Evolutionary conservation across 768 basidiomycete species (phyloP).

Genomic region (Boletus rubescentipes): DNA sequence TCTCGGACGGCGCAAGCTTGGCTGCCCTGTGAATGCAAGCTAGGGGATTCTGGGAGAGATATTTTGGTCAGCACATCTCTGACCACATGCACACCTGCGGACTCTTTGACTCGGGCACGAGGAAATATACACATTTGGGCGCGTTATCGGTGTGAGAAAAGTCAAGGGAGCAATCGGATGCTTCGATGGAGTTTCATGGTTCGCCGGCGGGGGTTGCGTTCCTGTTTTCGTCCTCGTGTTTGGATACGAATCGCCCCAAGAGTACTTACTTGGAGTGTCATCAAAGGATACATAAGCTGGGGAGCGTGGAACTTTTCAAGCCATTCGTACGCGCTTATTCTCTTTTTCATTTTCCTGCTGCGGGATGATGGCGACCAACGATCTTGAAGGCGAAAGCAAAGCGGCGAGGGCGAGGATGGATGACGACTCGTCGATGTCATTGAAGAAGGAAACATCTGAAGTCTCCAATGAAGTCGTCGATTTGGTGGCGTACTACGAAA

Average conservation of each 20-base stretch:
- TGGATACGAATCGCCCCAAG: too few relatives aligned
- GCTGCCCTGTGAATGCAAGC: too few relatives aligned
- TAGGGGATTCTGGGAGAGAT: too few relatives aligned
- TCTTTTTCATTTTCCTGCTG: neutral
- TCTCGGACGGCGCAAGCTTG: too few relatives aligned
- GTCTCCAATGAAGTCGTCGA: constrained; percentile 26
- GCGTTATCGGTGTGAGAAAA: neutral
- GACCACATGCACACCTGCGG: too few relatives aligned
- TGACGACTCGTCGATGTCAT: constrained; percentile 1
- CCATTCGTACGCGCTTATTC: neutral
- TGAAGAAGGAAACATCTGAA: neutral
- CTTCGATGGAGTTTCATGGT: neutral
- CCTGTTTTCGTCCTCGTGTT: neutral
- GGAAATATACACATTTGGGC: neutral
- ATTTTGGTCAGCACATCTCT: too few relatives aligned
- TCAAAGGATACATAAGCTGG: neutral
- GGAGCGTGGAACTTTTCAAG: neutral
- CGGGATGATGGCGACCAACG: neutral
- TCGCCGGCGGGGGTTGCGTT: neutral
- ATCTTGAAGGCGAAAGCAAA: neutral
- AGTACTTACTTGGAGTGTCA: too few relatives aligned
- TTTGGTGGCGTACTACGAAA: constrained; percentile 47
- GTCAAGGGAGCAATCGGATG: neutral
- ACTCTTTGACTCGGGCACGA: too few relatives aligned
- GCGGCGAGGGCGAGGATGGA: neutral